Evolutionary conservation across 257 asterid genomes (phyloP).

Genomic region (Scutellaria minor): DNA sequence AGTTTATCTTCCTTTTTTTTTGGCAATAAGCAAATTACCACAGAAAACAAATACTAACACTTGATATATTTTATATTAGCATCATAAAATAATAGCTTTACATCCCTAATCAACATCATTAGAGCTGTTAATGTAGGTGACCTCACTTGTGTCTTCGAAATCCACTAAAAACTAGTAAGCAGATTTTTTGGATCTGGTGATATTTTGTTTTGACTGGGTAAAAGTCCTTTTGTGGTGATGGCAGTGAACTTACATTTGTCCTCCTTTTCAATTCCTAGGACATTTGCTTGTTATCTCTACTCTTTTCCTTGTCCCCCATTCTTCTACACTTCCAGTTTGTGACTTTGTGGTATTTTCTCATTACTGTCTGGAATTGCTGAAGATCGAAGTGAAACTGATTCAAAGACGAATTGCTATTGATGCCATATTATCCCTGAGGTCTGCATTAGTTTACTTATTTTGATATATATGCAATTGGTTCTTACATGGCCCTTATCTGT

Average conservation of each 20-base stretch:
- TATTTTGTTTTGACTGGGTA: slow-evolving; percentile 17
- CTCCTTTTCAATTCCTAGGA: not conserved
- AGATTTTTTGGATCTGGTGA: slow-evolving; percentile 19
- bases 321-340: not conserved
- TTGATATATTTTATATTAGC: not conserved
- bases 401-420: slow-evolving; percentile 9
- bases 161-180: slow-evolving; percentile 8
- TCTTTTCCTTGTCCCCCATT: not conserved
- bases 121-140: not conserved
- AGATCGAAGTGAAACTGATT: slow-evolving; percentile 14
- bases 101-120: slow-evolving; percentile 6
- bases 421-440: slow-evolving; percentile 2
- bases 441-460: slow-evolving; percentile 1
- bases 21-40: slow-evolving; percentile 3
- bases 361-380: not conserved
- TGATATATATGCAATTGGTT: not conserved
- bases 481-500: not conserved
- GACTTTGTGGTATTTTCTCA: not conserved
- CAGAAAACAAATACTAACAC: not conserved
- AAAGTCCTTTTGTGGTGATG: slow-evolving; percentile 7
- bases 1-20: slow-evolving; percentile 37
- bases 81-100: slow-evolving; percentile 18
- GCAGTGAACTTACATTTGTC: slow-evolving; percentile 1
- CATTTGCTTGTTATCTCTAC: not conserved
- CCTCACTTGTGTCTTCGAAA: slow-evolving; percentile 10